Evolutionary conservation across 2,329 filamentous ascomycete species (phyloP), one percentile per base, ranked within the genome.

Genomic region (Xylariaceae sp.): DNA sequence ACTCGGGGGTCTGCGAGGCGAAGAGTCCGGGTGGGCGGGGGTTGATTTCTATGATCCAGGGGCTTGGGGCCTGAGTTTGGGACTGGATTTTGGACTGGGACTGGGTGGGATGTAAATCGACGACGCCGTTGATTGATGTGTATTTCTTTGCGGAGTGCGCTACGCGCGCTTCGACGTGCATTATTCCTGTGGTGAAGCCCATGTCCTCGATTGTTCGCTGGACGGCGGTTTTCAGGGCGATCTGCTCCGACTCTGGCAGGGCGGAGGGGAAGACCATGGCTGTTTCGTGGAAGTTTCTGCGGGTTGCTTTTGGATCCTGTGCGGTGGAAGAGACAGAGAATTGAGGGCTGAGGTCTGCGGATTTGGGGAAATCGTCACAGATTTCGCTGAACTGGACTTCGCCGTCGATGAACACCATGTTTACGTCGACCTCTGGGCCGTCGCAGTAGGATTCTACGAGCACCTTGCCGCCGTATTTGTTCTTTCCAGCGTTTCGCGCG

Each of bases 291-390:
- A 66, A 66, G 43, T 58, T 62, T 17, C 48, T 49, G 16, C 56
- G 56, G n/a, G 42, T 18, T 19, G 18, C 22, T 10, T 13, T 22
- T 14, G 22, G 43, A 43, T 38, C n/a, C n/a, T 36, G 40, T 11
- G 17, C 31, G 14, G 28, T 11, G 18, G 31, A 9, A 16, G 33
- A 18, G 11, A 19, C 19, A 18, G 6, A 19, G n/a, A 14, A 31
- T 31, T 43, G 36, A 13, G 34, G 40, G 22, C 42, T 47, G 10
- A 28, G 10, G 13, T 66, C 63, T 16, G 59, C 63, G 14, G 54
- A 48, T 39, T 65, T 66, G 5, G 63, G 63, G 42, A 64, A 66
- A 39, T 66, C 63, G 39, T 66, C 63, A n/a, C 56, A 63, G 40
- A 65, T 60, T 48, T 66, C 63, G 57, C 51, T 55, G 48, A 65